Evolutionary conservation across 2,329 filamentous ascomycete genomes (phyloP), one percentile per base, ranked within the genome.

Genomic region (Cryphonectria radicalis): DNA sequence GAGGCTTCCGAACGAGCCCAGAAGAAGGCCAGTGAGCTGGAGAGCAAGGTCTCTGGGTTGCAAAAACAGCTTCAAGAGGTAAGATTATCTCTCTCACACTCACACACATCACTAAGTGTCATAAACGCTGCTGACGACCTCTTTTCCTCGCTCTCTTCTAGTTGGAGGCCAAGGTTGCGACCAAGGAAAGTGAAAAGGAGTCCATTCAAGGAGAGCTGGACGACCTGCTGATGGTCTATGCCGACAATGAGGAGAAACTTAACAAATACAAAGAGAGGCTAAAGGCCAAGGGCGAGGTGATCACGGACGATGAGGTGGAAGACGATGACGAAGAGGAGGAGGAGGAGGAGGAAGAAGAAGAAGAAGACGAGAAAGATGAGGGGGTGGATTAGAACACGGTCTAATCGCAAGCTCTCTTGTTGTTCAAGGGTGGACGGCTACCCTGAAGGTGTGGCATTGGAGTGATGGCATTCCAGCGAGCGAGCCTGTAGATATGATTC

Each of bases 171-270:
- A 73, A 74, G 43, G 66, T 70, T 32, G 63, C 46, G 14, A 25
- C 43, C 74, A 90, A 88, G 73, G 88, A 90, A 75, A 86, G 89
- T 72, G 89, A 91, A 71, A 89, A 88, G 69, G 85, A 89, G 73
- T 82, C 87, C 1, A 86, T 87, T 6, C 93, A 95, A 78, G 86
- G 88, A 3, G 93, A 96, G 79, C 84, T 95, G 63, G 93, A 96
- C 75, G 93, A 96, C 79, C 84, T 95, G 68, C 82, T 96, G 50
- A 92, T 95, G 83, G 91, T 96, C 6, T 93, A 95, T 80, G 90
- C 89, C 19, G 93, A 96, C 77, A 78, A 94, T 25, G 93, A 96
- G 57, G 92, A 93, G 68, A 95, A 95, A 82, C 85, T 90, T 65
- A 86, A 87, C 59, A 89, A 88, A 76, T 94, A 95, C 78, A 95